Conservation (phyloP, 768 basidiomycete genomes). For the Lactarius deliciosus region DNA sequence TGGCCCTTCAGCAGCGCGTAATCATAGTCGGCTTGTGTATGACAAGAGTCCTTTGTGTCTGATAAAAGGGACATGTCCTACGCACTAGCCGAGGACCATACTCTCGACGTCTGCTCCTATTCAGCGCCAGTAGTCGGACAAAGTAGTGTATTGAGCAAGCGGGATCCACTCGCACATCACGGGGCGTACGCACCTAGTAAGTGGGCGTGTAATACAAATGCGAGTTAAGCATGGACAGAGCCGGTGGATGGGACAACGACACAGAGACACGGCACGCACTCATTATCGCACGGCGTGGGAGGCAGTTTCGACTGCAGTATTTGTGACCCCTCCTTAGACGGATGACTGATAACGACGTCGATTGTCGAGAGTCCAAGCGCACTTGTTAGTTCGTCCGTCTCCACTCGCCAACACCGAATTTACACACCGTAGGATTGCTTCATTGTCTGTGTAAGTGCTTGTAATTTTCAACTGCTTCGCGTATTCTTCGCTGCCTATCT, state of each 20-base stretch:
- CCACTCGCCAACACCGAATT: neutral
- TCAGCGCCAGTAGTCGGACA: neutral
- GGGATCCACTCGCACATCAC: conserved; percentile 2
- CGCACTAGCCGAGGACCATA: neutral
- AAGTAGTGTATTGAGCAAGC: neutral
- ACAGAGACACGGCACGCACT: conserved; percentile 7
- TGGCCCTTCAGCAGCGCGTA: neutral
- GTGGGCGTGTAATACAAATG: conserved; percentile 8
- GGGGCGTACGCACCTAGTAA: conserved; percentile 14
- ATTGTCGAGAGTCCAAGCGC: neutral
- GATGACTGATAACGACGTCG: neutral
- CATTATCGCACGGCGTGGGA: conserved; percentile 8
- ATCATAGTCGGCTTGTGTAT: neutral
- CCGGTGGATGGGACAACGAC: conserved; percentile 11
- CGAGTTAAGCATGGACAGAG: neutral
- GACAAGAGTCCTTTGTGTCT: neutral
- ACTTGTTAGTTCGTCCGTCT: neutral
- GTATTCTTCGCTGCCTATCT: neutral
- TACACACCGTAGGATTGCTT: neutral
- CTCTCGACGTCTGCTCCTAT: neutral
- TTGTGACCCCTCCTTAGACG: conserved; percentile 14
- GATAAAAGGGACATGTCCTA: neutral
- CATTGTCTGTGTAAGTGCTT: neutral
- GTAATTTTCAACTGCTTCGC: neutral
- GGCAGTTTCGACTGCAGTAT: conserved; percentile 15